phyloP scores from a whole-genome alignment of 2,329 filamentous ascomycete genomes.

The Alternaria viburni region DNA sequence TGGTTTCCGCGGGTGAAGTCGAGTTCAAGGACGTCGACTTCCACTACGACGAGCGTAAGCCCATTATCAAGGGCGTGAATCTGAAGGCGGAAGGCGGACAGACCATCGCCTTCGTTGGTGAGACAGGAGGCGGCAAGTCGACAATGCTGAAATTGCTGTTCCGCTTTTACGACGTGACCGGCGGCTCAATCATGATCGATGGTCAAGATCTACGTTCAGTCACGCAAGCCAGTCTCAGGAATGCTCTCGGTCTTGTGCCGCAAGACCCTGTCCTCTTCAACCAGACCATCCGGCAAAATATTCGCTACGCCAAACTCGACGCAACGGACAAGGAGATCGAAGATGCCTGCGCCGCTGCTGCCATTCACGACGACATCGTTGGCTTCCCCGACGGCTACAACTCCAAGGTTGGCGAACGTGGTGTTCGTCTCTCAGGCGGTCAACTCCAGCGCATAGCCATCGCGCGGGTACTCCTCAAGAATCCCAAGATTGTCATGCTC shows the following conservation, averaged over 20 bases:
- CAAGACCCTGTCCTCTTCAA: constrained; percentile 71
- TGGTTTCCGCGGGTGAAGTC: constrained; percentile 57
- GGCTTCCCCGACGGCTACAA: constrained; percentile 58
- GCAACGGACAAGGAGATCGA: constrained; percentile 67
- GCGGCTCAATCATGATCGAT: constrained; percentile 63
- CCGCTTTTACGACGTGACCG: constrained; percentile 65
- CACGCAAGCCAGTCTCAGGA: constrained; percentile 63
- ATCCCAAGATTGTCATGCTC: constrained; percentile 79
- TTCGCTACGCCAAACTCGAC: constrained; percentile 67
- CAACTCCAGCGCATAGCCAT: constrained; percentile 72
- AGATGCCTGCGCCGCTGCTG: constrained; percentile 66
- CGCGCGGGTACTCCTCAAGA: constrained; percentile 78
- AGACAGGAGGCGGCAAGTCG: constrained; percentile 68
- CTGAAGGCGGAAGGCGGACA: constrained; percentile 60
- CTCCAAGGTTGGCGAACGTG: constrained; percentile 50
- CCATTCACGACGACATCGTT: constrained; percentile 69
- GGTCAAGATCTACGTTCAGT: constrained; percentile 66
- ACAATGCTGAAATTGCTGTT: constrained; percentile 67
- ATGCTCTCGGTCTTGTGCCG: constrained; percentile 67
- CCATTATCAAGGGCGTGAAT: constrained; percentile 57
- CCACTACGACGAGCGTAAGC: constrained; percentile 61
- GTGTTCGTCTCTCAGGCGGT: constrained; percentile 64
- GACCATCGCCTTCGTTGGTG: constrained; percentile 66
- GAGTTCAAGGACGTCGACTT: constrained; percentile 63
- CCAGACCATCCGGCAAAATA: constrained; percentile 67